A percentile compares a stretch with the other conserved stretches of the same genome.
phyloP scores from a whole-genome alignment of 345 rosid genomes.

The Sonneratia caseolaris region DNA sequence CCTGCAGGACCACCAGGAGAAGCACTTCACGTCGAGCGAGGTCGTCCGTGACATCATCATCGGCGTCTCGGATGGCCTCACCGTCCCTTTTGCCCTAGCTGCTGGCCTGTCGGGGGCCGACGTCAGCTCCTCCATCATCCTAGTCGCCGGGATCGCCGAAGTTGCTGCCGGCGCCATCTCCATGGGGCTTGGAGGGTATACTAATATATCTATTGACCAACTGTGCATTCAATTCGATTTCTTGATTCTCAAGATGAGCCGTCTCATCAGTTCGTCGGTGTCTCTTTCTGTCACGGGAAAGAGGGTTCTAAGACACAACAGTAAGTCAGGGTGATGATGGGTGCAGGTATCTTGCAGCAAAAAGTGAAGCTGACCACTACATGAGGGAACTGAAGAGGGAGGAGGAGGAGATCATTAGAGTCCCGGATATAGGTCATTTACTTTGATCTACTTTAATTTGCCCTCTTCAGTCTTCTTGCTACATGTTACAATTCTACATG shows the following conservation, averaged over 20 bases:
- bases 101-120: slow-evolving; percentile 91
- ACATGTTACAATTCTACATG: background rate
- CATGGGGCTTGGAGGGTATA: slow-evolving; percentile 95
- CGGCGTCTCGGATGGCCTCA: slow-evolving; percentile 90
- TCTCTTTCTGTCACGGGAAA: too few relatives aligned
- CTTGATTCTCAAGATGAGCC: too few relatives aligned
- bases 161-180: slow-evolving; percentile 93
- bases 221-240: too few relatives aligned
- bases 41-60: slow-evolving; percentile 83
- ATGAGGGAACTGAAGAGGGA: slow-evolving; percentile 62
- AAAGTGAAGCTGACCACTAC: slow-evolving; percentile 85
- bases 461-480: background rate
- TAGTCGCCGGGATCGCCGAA: slow-evolving; percentile 86
- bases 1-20: slow-evolving; percentile 65
- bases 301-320: too few relatives aligned
- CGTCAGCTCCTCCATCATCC: slow-evolving; percentile 70
- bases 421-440: slow-evolving; percentile 58
- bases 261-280: too few relatives aligned
- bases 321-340: too few relatives aligned
- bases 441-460: too few relatives aligned
- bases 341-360: slow-evolving; percentile 70
- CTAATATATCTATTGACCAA: too few relatives aligned
- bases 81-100: slow-evolving; percentile 90
- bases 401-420: slow-evolving; percentile 60
- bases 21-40: slow-evolving; percentile 85